A percentile compares a stretch with the other conserved stretches of the same genome.
Conservation (phyloP, 2,329 filamentous ascomycete species). For the Chaetomium globosum region DNA sequence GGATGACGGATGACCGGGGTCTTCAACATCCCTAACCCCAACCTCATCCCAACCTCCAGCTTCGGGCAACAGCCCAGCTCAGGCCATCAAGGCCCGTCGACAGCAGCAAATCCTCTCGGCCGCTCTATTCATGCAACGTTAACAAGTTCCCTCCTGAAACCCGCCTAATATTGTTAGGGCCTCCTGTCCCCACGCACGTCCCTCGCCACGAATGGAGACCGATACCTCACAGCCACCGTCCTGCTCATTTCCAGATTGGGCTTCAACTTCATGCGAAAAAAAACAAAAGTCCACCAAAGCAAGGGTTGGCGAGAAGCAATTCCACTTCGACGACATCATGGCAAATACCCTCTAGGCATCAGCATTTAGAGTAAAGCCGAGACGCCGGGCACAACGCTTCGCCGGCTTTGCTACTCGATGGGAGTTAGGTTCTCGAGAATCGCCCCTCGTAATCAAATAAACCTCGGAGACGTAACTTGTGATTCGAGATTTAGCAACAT, state of each 20-base stretch:
- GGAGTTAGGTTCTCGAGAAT: not conserved
- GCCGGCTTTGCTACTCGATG: not conserved
- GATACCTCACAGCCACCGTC: slow-evolving; percentile 15
- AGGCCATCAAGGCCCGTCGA: not conserved
- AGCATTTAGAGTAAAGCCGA: not conserved
- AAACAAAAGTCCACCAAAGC: not conserved
- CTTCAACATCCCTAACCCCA: slow-evolving; percentile 6
- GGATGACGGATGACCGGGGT: not conserved
- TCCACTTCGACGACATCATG: not conserved
- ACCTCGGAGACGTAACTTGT: not conserved
- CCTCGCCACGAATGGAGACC: slow-evolving; percentile 17
- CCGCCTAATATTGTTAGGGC: slow-evolving; percentile 10
- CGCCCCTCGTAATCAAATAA: not conserved
- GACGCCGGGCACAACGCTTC: not conserved
- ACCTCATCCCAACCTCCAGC: not conserved
- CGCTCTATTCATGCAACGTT: slow-evolving; percentile 20
- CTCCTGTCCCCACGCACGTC: not conserved
- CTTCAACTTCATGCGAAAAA: slow-evolving; percentile 11
- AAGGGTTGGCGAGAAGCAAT: not conserved
- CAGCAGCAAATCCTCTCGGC: not conserved
- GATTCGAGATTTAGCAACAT: not conserved
- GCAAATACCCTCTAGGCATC: not conserved
- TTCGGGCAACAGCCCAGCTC: not conserved
- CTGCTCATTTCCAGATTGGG: slow-evolving; percentile 18
- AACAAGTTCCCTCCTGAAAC: slow-evolving; percentile 18